Base-by-base conservation (phyloP, 2,329 filamentous ascomycete species). In the Aspergillus sp. region DNA sequence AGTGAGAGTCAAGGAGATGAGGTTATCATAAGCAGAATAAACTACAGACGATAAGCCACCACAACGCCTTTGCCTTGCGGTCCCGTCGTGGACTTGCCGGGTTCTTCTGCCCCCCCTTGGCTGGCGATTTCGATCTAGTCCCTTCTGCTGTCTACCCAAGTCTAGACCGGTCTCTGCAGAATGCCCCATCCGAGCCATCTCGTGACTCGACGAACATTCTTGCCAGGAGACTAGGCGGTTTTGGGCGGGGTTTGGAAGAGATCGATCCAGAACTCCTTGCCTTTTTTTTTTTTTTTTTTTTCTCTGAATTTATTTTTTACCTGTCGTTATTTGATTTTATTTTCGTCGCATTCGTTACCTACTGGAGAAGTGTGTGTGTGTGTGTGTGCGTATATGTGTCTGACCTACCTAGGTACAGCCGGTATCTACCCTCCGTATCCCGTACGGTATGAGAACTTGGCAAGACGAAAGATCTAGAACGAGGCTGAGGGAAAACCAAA, bases 21-120 rank as follows among this genome's bases (percentile, higher is more conserved):
- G 29, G 49, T 51, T 29, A 51, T 51, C 49, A 20, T 47, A 47
- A 47, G 49, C 49, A 51, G 49, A 32, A 29, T 51, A 51, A 51
- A 51, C 31, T 55, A 46, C 22, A 22, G 18, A 24, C 45, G 45
- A 47, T 47, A 47, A 47, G 45, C 32, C 32, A 52, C 56, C 45
- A 55, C 56, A 58, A 58, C 56, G 56, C 56, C 56, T 58, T 58
- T 52, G 45, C 56, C 56, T 46, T 42, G 45, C 45, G 18, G 45
- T 20, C 36, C 36, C 36, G 36, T 42, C 36, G 36, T 42, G 36
- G 36, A 42, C 36, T 42, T 42, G 36, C 36, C 36, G 16, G 36
- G 36, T 42, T 42, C 14, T 42, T 42, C 36, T 18, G 1, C 36
- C 36, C 16, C 16, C 45, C 45, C 45, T 47, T 47, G 18, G 45